A percentile compares a stretch with the other conserved stretches of the same genome.
Evolutionary conservation across 2,329 filamentous ascomycete genomes (phyloP).

Genomic region (Tetracladium maxilliforme): DNA sequence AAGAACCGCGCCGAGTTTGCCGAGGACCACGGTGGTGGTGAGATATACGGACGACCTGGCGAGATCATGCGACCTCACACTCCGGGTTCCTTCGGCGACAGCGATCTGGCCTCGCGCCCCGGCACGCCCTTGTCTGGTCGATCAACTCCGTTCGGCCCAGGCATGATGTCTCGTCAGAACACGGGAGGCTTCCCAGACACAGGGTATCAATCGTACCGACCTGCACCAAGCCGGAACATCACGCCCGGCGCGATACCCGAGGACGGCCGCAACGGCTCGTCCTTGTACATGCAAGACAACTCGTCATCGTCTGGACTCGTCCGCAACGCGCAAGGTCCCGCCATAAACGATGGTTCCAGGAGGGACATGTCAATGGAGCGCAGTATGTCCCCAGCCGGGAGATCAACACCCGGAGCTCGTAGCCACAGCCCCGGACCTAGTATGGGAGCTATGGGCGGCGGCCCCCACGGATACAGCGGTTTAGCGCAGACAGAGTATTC

Average conservation of each 20-base stretch:
- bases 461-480: slow-evolving; percentile 42
- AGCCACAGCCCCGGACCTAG: too few relatives aligned
- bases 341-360: slow-evolving; percentile 9
- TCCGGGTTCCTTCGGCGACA: slow-evolving; percentile 34
- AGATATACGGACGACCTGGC: slow-evolving; percentile 42
- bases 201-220: slow-evolving; percentile 4
- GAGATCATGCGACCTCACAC: slow-evolving; percentile 49
- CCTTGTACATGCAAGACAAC: slow-evolving; percentile 24
- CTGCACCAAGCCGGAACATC: too few relatives aligned
- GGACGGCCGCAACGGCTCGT: background rate
- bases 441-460: slow-evolving; percentile 40
- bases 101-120: slow-evolving; percentile 29
- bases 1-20: slow-evolving; percentile 78
- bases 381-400: slow-evolving; percentile 21
- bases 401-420: too few relatives aligned
- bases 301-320: slow-evolving; percentile 35
- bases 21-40: slow-evolving; percentile 69
- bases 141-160: slow-evolving; percentile 11
- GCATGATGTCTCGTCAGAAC: slow-evolving; percentile 12
- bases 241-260: background rate
- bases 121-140: slow-evolving; percentile 28
- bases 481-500: slow-evolving; percentile 36
- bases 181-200: slow-evolving; percentile 7
- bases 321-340: slow-evolving; percentile 23
- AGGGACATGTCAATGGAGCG: slow-evolving; percentile 11